Percentiles rank a stretch among this genome's conserved stretches.
Conservation (phyloP, 305 asterid species). For the Fraxinus sp. region DNA sequence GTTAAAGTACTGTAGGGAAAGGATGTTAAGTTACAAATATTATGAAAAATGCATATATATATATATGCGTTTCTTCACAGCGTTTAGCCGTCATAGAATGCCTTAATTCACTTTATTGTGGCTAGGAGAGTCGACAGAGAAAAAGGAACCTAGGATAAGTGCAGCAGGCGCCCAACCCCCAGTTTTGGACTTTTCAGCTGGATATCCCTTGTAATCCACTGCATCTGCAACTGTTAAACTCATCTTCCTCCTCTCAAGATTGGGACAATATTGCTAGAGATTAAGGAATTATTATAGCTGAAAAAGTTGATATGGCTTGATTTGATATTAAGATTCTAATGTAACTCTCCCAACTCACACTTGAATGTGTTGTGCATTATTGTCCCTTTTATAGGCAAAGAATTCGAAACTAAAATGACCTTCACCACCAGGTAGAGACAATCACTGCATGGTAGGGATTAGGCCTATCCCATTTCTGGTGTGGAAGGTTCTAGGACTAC, state of each 20-base stretch:
- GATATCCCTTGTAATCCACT: conserved; percentile 69
- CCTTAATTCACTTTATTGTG: neutral
- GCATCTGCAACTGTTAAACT: conserved; percentile 58
- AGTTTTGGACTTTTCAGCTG: conserved; percentile 71
- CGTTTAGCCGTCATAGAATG: neutral
- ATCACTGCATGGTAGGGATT: conserved; percentile 41
- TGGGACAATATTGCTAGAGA: neutral
- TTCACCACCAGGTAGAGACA: conserved; percentile 40
- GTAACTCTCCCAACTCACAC: conserved; percentile 19
- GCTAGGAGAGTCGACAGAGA: neutral
- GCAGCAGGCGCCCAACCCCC: conserved; percentile 98
- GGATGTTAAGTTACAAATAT: neutral
- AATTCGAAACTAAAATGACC: conserved; percentile 26
- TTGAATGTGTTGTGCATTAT: conserved; percentile 22
- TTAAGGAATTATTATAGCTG: neutral
- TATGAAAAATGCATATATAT: neutral
- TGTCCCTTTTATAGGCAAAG: conserved; percentile 47
- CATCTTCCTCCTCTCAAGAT: conserved; percentile 40
- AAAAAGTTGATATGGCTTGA: neutral
- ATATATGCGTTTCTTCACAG: neutral
- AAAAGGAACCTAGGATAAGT: conserved; percentile 64
- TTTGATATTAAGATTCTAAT: neutral
- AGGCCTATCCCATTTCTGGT: conserved; percentile 41
- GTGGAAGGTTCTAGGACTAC: conserved; percentile 47
- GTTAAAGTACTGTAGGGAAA: neutral